Evolutionary conservation across 768 basidiomycete genomes (phyloP), one percentile per base, ranked within the genome.

Genomic region (Pisolithus sp.): DNA sequence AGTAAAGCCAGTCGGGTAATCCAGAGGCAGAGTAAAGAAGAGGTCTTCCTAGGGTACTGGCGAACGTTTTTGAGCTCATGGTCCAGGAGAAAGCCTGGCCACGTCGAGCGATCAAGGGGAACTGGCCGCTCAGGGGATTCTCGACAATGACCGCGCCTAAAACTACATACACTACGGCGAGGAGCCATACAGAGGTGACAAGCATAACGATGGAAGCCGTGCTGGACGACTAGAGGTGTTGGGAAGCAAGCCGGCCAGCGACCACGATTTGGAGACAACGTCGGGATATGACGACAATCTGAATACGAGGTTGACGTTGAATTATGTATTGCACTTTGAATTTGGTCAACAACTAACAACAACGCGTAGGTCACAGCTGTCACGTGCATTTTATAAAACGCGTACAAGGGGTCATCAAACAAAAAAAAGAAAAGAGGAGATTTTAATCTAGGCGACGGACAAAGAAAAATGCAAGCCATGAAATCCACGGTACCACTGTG

Each of bases 1-100:
- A 95, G 4, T 72, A 64, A 47, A 92, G 76, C 94, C 94, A 98
- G 3, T 62, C 48, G 4, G 93, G 92, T 17, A 93, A 72, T 23
- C 68, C 55, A 5, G 76, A 75, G 0, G 78, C 76, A 4, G 80
- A 69, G 62, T 85, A 89, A 21, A 59, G 65, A 34, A 82, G 57
- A 7, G 79, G 55, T 42, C 65, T 41, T 53, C 72, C 78, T 55
- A 68, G 64, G 30, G 70, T 58, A 8, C 78, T 77, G 28, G 66
- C 62, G 68, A 94, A 95, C 0, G 93, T 92, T 46, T 68, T 62
- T 4, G 72, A 61, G 55, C 85, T 78, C 59, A 89, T 75, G 13
- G 82, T 67, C 85, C 90, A 97, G 44, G 75, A 72, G 65, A 80
- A 98, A 41, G 74, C 71, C 49, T 78, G 58, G 62, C 73, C 72